phyloP scores from a whole-genome alignment of 176 grass and related monocot genomes.

The Secale cereale region DNA sequence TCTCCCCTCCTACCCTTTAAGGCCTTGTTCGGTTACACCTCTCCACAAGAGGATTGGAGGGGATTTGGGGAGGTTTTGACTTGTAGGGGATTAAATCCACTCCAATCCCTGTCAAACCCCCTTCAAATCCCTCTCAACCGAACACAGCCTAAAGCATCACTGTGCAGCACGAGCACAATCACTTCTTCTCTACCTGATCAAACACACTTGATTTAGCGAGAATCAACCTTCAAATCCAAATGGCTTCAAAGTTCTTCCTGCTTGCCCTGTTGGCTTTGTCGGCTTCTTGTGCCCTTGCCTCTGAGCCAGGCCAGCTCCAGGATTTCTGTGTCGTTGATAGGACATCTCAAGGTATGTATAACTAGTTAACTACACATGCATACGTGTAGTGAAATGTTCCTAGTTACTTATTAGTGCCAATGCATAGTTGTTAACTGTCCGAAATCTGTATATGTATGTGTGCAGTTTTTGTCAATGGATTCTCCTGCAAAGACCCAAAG shows the following conservation, averaged over 20 bases:
- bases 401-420: not conserved
- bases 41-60: too few species aligned
- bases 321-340: slow-evolving; percentile 73
- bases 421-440: not conserved
- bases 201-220: not conserved
- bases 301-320: slow-evolving; percentile 49
- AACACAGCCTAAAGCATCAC: too few species aligned
- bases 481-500: not conserved
- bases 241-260: not conserved
- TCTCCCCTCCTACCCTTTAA: not conserved
- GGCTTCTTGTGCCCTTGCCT: not conserved
- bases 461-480: not conserved
- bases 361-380: not conserved
- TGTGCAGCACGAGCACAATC: not conserved
- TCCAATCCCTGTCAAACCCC: too few species aligned
- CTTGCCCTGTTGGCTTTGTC: not conserved
- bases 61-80: too few species aligned
- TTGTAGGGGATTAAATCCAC: too few species aligned
- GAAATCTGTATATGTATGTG: not conserved
- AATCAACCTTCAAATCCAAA: not conserved
- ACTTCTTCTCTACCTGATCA: not conserved
- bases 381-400: not conserved
- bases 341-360: not conserved
- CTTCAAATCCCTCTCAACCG: too few species aligned
- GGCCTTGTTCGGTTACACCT: too few species aligned